Evolutionary conservation across 352 stramenopile genomes (phyloP).

Genomic region (Phytophthora nicotianae): DNA sequence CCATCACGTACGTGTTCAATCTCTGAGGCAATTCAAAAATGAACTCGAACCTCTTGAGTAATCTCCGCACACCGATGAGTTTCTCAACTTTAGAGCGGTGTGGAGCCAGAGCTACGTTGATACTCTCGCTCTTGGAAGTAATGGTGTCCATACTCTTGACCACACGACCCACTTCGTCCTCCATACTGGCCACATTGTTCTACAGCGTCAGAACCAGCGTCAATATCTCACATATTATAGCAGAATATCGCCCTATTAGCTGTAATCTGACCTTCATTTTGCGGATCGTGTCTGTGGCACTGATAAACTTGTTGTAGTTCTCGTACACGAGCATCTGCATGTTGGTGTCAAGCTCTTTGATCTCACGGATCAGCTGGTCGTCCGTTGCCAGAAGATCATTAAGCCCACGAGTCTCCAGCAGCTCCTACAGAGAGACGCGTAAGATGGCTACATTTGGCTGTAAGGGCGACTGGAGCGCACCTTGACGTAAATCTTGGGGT

Average conservation of each 20-base stretch:
- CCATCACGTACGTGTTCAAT: slow-evolving; percentile 56
- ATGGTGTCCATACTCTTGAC: slow-evolving; percentile 91
- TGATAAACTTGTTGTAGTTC: slow-evolving; percentile 99
- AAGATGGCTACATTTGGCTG: slow-evolving; percentile 6
- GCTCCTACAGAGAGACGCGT: slow-evolving; percentile 36
- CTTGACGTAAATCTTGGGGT: slow-evolving; percentile 78
- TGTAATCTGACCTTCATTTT: slow-evolving; percentile 85
- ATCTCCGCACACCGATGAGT: slow-evolving; percentile 94
- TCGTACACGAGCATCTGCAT: slow-evolving; percentile 99
- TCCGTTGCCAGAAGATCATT: slow-evolving; percentile 77
- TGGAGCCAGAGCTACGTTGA: slow-evolving; percentile 88
- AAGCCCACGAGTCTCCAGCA: slow-evolving; percentile 65
- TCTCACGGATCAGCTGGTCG: slow-evolving; percentile 86
- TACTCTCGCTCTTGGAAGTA: slow-evolving; percentile 78
- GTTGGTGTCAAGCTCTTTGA: slow-evolving; percentile 96
- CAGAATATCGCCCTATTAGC: neutral
- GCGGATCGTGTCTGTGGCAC: slow-evolving; percentile 98
- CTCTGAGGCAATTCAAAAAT: slow-evolving; percentile 96
- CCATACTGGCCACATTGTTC: slow-evolving; percentile 93
- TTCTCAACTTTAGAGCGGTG: slow-evolving; percentile 94
- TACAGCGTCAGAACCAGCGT: slow-evolving; percentile 20
- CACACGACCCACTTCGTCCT: slow-evolving; percentile 86
- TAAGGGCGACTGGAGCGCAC: slow-evolving; percentile 21
- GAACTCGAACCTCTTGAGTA: slow-evolving; percentile 97
- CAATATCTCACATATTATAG: slow-evolving; percentile 1